Evolutionary conservation across 805 yeast genomes (phyloP).

Genomic region (Myxozyma vanderwaltii): DNA sequence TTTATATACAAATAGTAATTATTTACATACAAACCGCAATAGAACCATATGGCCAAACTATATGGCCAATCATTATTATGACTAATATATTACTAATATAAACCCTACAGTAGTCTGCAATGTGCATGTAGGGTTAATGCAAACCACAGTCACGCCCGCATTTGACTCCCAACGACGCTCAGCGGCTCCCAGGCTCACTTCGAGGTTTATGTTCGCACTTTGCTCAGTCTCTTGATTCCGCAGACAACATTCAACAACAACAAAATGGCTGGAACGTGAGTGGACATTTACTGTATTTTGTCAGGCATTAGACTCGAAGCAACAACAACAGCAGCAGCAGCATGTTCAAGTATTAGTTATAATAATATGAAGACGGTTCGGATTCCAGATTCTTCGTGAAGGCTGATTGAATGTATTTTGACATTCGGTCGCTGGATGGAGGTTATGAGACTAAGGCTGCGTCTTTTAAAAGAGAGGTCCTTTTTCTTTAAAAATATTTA

Average conservation of each 20-base stretch:
- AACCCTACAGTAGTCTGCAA: background rate
- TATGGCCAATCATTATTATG: too few species aligned
- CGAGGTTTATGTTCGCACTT: background rate
- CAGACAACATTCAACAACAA: constrained; percentile 5
- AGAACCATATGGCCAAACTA: too few species aligned
- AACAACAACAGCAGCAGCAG: too few species aligned
- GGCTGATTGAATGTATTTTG: background rate
- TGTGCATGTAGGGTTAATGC: background rate
- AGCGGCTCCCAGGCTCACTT: background rate
- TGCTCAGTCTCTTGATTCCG: background rate
- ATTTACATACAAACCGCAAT: background rate
- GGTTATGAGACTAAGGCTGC: constrained; percentile 26
- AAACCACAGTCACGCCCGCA: constrained; percentile 7
- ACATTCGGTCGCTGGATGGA: background rate
- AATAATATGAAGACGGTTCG: background rate
- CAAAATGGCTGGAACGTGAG: constrained; percentile 34
- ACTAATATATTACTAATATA: background rate
- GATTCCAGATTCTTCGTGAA: constrained; percentile 8
- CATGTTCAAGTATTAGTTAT: background rate
- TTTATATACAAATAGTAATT: background rate
- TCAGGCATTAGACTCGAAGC: background rate
- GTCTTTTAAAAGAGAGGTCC: constrained; percentile 4
- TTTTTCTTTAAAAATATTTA: constrained; percentile 31
- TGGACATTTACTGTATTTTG: background rate
- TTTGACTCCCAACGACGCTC: background rate